Base-by-base conservation (phyloP, 768 basidiomycete species). In the Leccinum disarticulatum region DNA sequence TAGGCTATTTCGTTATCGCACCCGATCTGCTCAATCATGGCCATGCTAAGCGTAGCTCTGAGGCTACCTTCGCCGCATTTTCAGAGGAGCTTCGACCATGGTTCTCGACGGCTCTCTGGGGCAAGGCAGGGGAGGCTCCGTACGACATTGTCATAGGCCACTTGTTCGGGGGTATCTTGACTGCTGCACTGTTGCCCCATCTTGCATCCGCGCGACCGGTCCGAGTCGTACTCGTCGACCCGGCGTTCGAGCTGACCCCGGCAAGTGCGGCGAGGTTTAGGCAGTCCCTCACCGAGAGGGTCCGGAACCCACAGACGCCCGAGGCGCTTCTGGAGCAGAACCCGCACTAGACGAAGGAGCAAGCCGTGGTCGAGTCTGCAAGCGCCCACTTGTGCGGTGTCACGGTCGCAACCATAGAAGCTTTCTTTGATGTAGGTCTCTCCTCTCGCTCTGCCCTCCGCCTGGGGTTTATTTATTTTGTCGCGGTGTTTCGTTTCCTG, bases 21-120 rank as follows among this genome's bases (percentile, higher is more conserved):
- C 70, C 70, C 9, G 66, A 68, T 47, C 33, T 65, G 1, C 64
- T 70, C 36, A 66, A 66, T 17, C 70, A 72, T 14, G 69, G 62
- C 0, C 19, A n/a, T 6, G 57, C 63, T 10, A 35, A 46, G 14
- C 61, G 54, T 22, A 8, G 36, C 6, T 52, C 67, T 1, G 58
- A 54, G 10, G 68, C 64, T 36, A 59, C 66, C 51, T 22, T 66
- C 13, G 49, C 31, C 6, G 61, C 66, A 1, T 14, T 70, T 17
- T 54, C 41, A 11, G 36, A 62, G 3, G 68, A 67, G 47, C 61
- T 68, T 10, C 35, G 14, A 0, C 64, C 64, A 0, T 27, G 61
- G 31, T 52, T 71, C n/a, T 50, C 67, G 14, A n/a, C 14, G 33
- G 27, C 43, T 1, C 0, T 52, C 0, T 19, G 10, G 31, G 9